Percentiles rank a stretch among this genome's conserved stretches.
These are phyloP conservation scores for Microsporum audouinii DNA, from an alignment of 2,329 filamentous ascomycete species.

Conservation along the genomic window DNA sequence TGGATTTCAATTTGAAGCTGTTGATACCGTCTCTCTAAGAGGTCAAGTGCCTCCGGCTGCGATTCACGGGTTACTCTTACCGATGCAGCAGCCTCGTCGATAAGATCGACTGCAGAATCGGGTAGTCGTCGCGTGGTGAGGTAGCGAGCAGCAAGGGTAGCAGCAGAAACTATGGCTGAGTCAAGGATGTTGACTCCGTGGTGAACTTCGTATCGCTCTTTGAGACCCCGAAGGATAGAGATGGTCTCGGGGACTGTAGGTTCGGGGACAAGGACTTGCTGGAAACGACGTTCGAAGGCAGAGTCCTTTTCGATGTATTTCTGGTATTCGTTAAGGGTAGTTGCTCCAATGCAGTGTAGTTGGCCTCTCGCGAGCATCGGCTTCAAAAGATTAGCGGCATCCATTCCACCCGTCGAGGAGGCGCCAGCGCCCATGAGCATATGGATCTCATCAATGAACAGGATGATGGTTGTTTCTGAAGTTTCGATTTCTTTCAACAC, in stretches of 20 bases:
- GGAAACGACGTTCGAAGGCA: slow-evolving; percentile 95
- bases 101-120: slow-evolving; percentile 90
- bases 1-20: slow-evolving; percentile 97
- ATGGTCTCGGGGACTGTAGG: slow-evolving; percentile 79
- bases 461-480: slow-evolving; percentile 89
- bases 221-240: slow-evolving; percentile 94
- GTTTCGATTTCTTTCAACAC: slow-evolving; percentile 94
- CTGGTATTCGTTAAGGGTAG: slow-evolving; percentile 86
- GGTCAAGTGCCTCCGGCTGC: slow-evolving; percentile 90
- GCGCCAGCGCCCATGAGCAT: slow-evolving; percentile 94
- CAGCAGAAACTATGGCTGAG: slow-evolving; percentile 78
- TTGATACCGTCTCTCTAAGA: slow-evolving; percentile 74
- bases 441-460: slow-evolving; percentile 98
- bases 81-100: slow-evolving; percentile 94
- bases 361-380: slow-evolving; percentile 96
- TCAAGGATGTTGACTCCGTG: slow-evolving; percentile 96
- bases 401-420: slow-evolving; percentile 94
- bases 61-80: slow-evolving; percentile 92
- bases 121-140: slow-evolving; percentile 82
- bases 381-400: slow-evolving; percentile 93
- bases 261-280: slow-evolving; percentile 95
- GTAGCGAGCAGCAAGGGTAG: slow-evolving; percentile 86
- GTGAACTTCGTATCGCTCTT: slow-evolving; percentile 96
- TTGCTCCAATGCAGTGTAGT: slow-evolving; percentile 94
- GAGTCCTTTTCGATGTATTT: slow-evolving; percentile 99